Evolutionary conservation across 2,329 filamentous ascomycete species (phyloP).

Genomic region (Coniochaeta ligniaria): DNA sequence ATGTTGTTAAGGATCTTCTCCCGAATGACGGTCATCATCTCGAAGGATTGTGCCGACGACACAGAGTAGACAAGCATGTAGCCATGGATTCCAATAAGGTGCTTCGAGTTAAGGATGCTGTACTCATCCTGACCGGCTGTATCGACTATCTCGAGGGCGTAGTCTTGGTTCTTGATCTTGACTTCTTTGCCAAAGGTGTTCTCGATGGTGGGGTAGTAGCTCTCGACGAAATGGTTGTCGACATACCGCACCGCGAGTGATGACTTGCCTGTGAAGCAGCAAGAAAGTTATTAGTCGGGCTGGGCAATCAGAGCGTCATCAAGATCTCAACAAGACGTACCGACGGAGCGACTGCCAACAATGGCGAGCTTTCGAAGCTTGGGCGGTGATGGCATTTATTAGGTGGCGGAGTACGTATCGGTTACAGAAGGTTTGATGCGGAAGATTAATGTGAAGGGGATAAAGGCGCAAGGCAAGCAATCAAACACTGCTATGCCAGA

Average conservation of each 20-base stretch:
- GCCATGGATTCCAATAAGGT: constrained; percentile 98
- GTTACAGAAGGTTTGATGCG: neutral
- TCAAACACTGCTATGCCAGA: neutral
- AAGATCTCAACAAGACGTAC: constrained; percentile 25
- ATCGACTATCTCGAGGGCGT: constrained; percentile 93
- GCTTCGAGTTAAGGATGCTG: constrained; percentile 95
- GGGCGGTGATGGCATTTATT: constrained; percentile 18
- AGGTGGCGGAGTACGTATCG: neutral
- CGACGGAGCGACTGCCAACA: constrained; percentile 86
- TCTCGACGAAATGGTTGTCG: constrained; percentile 96
- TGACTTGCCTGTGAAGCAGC: constrained; percentile 68
- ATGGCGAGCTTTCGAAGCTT: constrained; percentile 96
- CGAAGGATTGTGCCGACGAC: constrained; percentile 85
- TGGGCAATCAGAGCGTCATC: neutral
- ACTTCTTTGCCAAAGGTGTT: constrained; percentile 98
- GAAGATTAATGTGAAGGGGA: neutral
- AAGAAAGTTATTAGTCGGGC: neutral
- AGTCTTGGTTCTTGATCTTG: constrained; percentile 87
- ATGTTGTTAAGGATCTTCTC: constrained; percentile 97
- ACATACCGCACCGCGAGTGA: constrained; percentile 96
- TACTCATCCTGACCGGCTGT: constrained; percentile 99
- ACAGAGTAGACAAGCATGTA: constrained; percentile 99
- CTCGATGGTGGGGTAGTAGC: constrained; percentile 98
- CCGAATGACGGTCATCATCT: constrained; percentile 93
- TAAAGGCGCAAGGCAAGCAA: neutral